Evolutionary conservation across 257 asterid species (phyloP).

Genomic region (Nicotiana noctiflora): DNA sequence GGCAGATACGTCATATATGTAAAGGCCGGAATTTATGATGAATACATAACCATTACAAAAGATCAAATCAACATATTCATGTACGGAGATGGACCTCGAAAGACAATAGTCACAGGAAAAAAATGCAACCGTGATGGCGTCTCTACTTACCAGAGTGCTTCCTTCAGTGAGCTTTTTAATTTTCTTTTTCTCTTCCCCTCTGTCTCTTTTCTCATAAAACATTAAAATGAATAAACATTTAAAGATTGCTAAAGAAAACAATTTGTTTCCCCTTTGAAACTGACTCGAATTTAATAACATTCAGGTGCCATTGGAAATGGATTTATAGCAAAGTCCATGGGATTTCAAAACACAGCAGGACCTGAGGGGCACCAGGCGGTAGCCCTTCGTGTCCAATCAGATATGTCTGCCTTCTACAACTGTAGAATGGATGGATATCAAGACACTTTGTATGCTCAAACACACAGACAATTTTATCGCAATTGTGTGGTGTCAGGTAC

Average conservation of each 20-base stretch:
- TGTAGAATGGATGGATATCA: conserved; percentile 43
- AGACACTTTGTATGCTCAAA: conserved; percentile 31
- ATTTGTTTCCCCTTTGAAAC: not conserved
- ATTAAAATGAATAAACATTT: too few relatives aligned
- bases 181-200: not conserved
- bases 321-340: conserved; percentile 38
- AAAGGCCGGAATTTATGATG: conserved; percentile 36
- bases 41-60: conserved; percentile 23
- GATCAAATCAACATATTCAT: conserved; percentile 29
- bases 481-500: conserved; percentile 43
- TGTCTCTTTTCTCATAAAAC: not conserved
- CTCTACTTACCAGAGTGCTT: conserved; percentile 30
- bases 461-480: conserved; percentile 40
- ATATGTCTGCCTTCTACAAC: conserved; percentile 37
- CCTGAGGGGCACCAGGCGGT: conserved; percentile 47
- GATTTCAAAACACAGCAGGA: conserved; percentile 40
- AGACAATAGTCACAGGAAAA: conserved; percentile 32
- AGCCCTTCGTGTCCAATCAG: conserved; percentile 39
- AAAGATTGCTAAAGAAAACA: too few relatives aligned
- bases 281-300: not conserved
- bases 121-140: conserved; percentile 24
- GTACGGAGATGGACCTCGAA: conserved; percentile 42
- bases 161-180: conserved; percentile 18
- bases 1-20: conserved; percentile 34
- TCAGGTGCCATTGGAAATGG: conserved; percentile 32